Evolutionary conservation across 2,329 filamentous ascomycete genomes (phyloP).

Genomic region (Hypoxylon sp.): DNA sequence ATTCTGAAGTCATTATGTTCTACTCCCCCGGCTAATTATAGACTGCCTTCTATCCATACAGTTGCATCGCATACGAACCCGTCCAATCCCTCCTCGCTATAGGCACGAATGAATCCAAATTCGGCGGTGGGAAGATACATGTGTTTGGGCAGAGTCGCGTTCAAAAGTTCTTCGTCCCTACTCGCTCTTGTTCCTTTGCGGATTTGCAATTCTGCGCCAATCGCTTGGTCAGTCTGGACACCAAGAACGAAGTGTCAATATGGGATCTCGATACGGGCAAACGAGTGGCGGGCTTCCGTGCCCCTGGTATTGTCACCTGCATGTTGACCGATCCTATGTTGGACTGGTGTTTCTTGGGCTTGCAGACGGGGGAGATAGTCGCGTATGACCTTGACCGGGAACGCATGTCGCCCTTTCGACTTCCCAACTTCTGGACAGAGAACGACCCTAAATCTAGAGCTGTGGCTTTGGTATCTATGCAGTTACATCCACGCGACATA

Average conservation of each 20-base stretch:
- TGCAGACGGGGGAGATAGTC: slow-evolving; percentile 83
- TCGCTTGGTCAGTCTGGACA: slow-evolving; percentile 84
- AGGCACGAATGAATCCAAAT: slow-evolving; percentile 87
- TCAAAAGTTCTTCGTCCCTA: slow-evolving; percentile 75
- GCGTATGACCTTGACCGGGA: slow-evolving; percentile 94
- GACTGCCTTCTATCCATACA: slow-evolving; percentile 60
- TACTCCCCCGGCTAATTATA: slow-evolving; percentile 13
- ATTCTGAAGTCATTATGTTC: background rate
- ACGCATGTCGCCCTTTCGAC: slow-evolving; percentile 75
- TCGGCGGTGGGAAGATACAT: slow-evolving; percentile 87
- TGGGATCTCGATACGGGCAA: slow-evolving; percentile 80
- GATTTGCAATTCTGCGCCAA: slow-evolving; percentile 85
- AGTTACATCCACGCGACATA: slow-evolving; percentile 90
- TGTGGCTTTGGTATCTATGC: slow-evolving; percentile 74
- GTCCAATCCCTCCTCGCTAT: slow-evolving; percentile 92
- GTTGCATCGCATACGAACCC: slow-evolving; percentile 88
- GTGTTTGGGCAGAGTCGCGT: slow-evolving; percentile 86
- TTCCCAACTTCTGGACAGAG: slow-evolving; percentile 88
- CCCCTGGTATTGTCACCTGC: slow-evolving; percentile 77
- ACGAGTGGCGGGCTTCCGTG: slow-evolving; percentile 73
- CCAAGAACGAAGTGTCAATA: slow-evolving; percentile 83
- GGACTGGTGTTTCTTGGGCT: slow-evolving; percentile 90
- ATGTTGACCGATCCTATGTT: slow-evolving; percentile 87
- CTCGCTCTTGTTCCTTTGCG: slow-evolving; percentile 77
- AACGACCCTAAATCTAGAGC: slow-evolving; percentile 71